These are phyloP conservation scores for Sarocladium kiliense DNA, from an alignment of 2,329 filamentous ascomycete genomes.

Conservation along the genomic window DNA sequence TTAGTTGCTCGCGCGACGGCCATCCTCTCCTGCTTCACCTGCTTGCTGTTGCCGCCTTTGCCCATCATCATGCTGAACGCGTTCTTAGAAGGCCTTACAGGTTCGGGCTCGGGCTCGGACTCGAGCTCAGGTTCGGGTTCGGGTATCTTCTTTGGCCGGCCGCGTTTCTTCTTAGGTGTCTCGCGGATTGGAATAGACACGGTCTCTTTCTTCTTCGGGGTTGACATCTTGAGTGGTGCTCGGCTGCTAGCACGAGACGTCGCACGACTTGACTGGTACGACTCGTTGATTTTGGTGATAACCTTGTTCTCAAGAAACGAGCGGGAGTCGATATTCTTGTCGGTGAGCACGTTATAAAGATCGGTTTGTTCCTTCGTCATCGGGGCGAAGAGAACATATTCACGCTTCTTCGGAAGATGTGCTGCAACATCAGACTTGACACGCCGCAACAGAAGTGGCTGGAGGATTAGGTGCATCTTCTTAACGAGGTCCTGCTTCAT, in stretches of 20 bases:
- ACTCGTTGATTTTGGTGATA: conserved; percentile 51
- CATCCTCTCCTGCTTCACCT: conserved; percentile 12
- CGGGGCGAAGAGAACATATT: conserved; percentile 92
- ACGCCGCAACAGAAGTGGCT: conserved; percentile 80
- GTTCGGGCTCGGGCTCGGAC: not conserved
- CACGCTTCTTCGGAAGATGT: conserved; percentile 88
- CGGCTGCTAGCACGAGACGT: conserved; percentile 13
- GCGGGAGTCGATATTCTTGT: conserved; percentile 56
- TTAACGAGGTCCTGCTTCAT: conserved; percentile 49
- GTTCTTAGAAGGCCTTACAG: conserved; percentile 26
- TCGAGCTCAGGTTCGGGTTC: not conserved
- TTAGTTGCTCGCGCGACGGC: conserved; percentile 12
- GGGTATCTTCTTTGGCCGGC: conserved; percentile 2
- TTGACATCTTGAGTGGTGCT: conserved; percentile 5
- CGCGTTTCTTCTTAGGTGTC: conserved; percentile 26
- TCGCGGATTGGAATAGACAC: conserved; percentile 29
- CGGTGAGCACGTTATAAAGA: conserved; percentile 64
- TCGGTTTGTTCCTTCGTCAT: conserved; percentile 89
- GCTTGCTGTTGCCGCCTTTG: conserved; percentile 24
- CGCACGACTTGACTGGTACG: conserved; percentile 23
- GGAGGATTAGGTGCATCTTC: conserved; percentile 88
- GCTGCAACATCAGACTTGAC: conserved; percentile 92
- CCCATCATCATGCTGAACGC: conserved; percentile 53
- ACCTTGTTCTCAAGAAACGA: conserved; percentile 80
- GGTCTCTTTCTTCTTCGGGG: conserved; percentile 8